phyloP scores from a whole-genome alignment of 176 grass and related monocot species.

The Zea luxurians region DNA sequence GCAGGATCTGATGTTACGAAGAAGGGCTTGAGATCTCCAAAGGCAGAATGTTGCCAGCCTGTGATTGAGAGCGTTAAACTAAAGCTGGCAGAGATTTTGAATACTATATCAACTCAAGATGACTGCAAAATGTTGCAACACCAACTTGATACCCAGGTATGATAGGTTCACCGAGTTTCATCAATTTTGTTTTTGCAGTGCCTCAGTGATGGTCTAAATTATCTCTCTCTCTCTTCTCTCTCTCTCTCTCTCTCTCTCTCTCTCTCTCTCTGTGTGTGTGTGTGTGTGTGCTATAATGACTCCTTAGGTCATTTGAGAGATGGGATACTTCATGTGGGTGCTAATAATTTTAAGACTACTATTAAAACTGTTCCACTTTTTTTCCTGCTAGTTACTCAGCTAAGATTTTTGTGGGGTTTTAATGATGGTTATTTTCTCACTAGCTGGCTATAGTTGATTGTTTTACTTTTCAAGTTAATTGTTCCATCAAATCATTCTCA shows the following conservation, averaged over 20 bases:
- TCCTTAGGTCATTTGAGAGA: neutral
- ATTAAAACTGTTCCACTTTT: neutral
- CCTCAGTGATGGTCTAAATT: conserved; percentile 32
- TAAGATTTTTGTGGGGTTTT: neutral
- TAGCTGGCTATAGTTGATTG: neutral
- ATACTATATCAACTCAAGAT: conserved; percentile 60
- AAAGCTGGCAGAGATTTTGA: conserved; percentile 58
- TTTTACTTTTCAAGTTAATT: neutral
- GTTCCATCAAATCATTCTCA: conserved; percentile 23
- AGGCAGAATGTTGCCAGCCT: conserved; percentile 26
- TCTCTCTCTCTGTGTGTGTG: neutral
- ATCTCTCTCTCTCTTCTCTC: too few relatives aligned
- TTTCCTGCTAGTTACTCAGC: conserved; percentile 24
- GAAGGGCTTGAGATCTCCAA: conserved; percentile 40
- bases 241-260: too few relatives aligned
- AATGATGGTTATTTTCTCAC: conserved; percentile 21
- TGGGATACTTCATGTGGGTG: neutral
- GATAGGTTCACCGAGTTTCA: conserved; percentile 32
- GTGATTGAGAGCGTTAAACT: conserved; percentile 26
- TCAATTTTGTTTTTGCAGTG: neutral
- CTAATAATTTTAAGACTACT: neutral
- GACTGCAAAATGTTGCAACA: conserved; percentile 66
- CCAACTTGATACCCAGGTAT: conserved; percentile 77
- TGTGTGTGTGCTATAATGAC: neutral
- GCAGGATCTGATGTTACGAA: conserved; percentile 33